These are phyloP conservation scores for Ophiostoma novo-ulmi DNA, from an alignment of 2,329 filamentous ascomycete genomes.

Conservation along the genomic window DNA sequence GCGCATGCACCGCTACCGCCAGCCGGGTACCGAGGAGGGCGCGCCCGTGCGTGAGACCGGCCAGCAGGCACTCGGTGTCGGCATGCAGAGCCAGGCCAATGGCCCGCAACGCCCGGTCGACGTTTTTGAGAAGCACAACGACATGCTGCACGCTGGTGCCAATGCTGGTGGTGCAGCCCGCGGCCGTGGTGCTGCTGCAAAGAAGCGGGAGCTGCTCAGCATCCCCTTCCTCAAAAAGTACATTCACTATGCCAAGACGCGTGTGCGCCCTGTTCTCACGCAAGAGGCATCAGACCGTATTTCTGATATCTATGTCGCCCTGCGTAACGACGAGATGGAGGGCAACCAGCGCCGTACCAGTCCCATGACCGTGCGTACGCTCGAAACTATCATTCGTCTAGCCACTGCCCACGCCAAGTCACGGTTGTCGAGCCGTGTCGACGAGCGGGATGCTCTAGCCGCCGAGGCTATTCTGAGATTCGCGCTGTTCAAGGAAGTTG, in stretches of 20 bases:
- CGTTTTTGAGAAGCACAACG: conserved; percentile 93
- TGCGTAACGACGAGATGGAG: conserved; percentile 93
- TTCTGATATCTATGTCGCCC: conserved; percentile 79
- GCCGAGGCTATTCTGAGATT: conserved; percentile 89
- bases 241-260: conserved; percentile 92
- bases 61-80: conserved; percentile 79
- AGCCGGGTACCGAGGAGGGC: conserved; percentile 88
- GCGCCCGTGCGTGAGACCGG: conserved; percentile 86
- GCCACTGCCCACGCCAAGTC: conserved; percentile 94
- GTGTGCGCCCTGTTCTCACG: conserved; percentile 84
- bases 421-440: conserved; percentile 78
- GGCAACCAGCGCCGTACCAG: conserved; percentile 90
- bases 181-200: conserved; percentile 50
- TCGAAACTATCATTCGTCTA: conserved; percentile 97
- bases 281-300: conserved; percentile 91
- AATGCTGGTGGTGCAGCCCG: conserved; percentile 61
- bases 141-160: conserved; percentile 91
- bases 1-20: conserved; percentile 93
- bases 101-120: conserved; percentile 65
- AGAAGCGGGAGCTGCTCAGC: conserved; percentile 81
- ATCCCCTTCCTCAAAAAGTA: conserved; percentile 99
- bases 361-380: conserved; percentile 91
- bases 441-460: conserved; percentile 80
- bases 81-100: conserved; percentile 67
- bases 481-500: conserved; percentile 93